A percentile compares a stretch with the other conserved stretches of the same genome.
These are phyloP conservation scores for Curvularia spicifera DNA, from an alignment of 2,329 filamentous ascomycete genomes.

Conservation along the genomic window DNA sequence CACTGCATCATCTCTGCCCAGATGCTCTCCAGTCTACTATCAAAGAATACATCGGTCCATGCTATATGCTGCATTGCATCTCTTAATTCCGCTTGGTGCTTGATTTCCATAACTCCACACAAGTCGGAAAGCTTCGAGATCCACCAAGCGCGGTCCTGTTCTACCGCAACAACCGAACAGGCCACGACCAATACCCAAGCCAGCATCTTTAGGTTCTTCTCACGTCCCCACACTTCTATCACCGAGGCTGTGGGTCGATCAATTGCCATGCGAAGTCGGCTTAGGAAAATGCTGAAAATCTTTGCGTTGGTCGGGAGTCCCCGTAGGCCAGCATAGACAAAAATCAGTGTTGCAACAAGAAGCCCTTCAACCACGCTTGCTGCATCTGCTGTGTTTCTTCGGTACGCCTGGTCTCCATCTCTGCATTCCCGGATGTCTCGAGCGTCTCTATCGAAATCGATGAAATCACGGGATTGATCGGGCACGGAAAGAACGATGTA, in stretches of 20 bases:
- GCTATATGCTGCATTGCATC: slow-evolving; percentile 24
- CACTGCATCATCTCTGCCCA: slow-evolving; percentile 7
- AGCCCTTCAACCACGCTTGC: slow-evolving; percentile 29
- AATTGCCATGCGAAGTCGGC: slow-evolving; percentile 3
- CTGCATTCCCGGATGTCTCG: not conserved
- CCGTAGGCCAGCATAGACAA: slow-evolving; percentile 31
- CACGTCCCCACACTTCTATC: slow-evolving; percentile 18
- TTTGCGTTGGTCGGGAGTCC: slow-evolving; percentile 29
- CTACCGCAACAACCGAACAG: slow-evolving; percentile 20
- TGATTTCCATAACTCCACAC: slow-evolving; percentile 10
- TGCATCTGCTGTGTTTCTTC: slow-evolving; percentile 19
- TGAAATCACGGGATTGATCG: slow-evolving; percentile 27
- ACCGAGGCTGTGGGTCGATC: not conserved
- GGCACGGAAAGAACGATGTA: slow-evolving; percentile 29
- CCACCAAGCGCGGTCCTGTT: slow-evolving; percentile 25
- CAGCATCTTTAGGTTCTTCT: slow-evolving; percentile 29
- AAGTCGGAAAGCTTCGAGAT: slow-evolving; percentile 20
- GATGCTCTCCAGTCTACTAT: slow-evolving; percentile 13
- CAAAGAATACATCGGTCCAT: slow-evolving; percentile 34
- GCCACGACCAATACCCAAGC: slow-evolving; percentile 34
- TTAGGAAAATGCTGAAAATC: slow-evolving; percentile 21
- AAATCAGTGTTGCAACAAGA: slow-evolving; percentile 29
- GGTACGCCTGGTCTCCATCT: slow-evolving; percentile 5
- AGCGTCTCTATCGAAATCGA: slow-evolving; percentile 17
- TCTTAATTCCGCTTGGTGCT: slow-evolving; percentile 17